Conservation (phyloP, 2,329 filamentous ascomycete species). For the Fusarium ramigenum region DNA sequence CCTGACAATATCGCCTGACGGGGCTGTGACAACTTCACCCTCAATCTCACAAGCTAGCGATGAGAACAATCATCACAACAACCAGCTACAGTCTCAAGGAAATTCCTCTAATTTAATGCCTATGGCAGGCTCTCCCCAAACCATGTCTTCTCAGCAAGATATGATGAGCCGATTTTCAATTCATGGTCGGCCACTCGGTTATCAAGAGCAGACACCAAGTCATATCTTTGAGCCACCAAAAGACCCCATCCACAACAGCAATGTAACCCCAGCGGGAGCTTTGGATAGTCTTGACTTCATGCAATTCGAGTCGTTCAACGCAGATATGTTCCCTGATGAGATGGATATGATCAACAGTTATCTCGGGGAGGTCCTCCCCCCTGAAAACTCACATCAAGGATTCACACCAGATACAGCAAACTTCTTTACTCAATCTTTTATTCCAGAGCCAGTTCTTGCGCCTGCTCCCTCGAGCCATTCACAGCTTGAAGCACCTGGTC, state of each 20-base stretch:
- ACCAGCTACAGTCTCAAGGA: neutral
- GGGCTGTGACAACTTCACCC: neutral
- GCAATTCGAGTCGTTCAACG: neutral
- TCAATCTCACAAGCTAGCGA: neutral
- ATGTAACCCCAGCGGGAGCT: neutral
- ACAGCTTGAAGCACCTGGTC: neutral
- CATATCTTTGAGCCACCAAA: neutral
- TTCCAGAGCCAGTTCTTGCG: neutral
- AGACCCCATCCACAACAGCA: neutral
- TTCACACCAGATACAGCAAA: neutral
- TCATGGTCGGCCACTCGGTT: neutral
- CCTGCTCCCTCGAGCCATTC: neutral
- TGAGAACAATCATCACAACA: neutral
- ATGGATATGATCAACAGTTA: constrained; percentile 1
- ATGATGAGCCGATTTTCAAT: neutral
- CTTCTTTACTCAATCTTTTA: neutral
- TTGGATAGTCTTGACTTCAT: neutral
- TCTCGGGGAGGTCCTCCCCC: neutral
- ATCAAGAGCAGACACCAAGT: neutral
- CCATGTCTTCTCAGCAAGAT: neutral
- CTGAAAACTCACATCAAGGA: neutral
- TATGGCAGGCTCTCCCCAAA: neutral
- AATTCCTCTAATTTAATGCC: neutral
- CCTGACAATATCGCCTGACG: neutral
- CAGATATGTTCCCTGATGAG: neutral